These are phyloP conservation scores for Xylaria sp. DNA, from an alignment of 2,329 filamentous ascomycete species.

Conservation along the genomic window DNA sequence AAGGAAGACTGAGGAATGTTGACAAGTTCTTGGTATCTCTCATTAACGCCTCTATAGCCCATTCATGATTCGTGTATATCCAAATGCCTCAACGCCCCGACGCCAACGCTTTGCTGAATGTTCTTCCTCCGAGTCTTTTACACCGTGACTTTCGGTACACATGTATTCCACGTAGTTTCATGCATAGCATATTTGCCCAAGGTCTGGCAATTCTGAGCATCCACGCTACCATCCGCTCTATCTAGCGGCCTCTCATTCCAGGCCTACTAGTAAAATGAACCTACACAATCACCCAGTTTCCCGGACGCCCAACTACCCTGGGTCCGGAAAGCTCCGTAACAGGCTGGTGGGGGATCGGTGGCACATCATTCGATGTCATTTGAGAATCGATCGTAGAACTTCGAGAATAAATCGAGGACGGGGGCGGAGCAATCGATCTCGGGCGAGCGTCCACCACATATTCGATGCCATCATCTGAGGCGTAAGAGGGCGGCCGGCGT, in stretches of 20 bases:
- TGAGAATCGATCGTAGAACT: constrained; percentile 53
- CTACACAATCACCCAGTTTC: constrained; percentile 9
- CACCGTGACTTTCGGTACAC: neutral
- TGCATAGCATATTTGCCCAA: neutral
- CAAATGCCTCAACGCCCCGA: constrained; percentile 20
- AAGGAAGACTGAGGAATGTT: neutral
- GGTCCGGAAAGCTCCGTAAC: constrained; percentile 51
- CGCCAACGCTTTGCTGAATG: constrained; percentile 20
- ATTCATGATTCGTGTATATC: constrained; percentile 11
- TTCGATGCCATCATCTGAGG: constrained; percentile 77
- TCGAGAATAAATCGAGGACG: constrained; percentile 34
- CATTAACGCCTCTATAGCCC: neutral
- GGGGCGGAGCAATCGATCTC: constrained; percentile 62
- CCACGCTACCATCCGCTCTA: neutral
- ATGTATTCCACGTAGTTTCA: neutral
- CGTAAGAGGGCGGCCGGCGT: constrained; percentile 77
- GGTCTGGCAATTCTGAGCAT: neutral
- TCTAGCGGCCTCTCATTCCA: neutral
- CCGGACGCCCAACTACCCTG: constrained; percentile 12
- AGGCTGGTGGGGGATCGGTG: constrained; percentile 61
- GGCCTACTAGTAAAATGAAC: neutral
- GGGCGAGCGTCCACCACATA: constrained; percentile 77
- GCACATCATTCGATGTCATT: constrained; percentile 59
- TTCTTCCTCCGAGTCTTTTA: neutral
- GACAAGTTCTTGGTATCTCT: neutral